Evolutionary conservation across 352 stramenopile species (phyloP), one percentile per base, ranked within the genome.

Genomic region (Phytopythium cucurbitacearum): DNA sequence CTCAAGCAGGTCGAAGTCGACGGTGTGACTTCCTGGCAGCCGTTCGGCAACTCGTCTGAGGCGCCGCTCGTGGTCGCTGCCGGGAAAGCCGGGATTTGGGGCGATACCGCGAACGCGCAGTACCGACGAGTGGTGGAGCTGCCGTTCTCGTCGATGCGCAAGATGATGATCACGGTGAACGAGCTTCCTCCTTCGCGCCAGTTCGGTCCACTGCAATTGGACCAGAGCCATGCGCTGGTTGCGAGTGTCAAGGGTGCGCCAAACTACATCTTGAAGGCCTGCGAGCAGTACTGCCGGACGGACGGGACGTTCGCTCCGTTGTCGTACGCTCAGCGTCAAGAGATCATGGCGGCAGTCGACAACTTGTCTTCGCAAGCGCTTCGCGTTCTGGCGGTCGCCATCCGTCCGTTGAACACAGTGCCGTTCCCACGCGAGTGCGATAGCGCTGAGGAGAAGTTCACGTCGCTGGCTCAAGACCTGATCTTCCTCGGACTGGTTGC

Each of bases 121-220:
- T 79, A 62, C 75, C 76, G 73, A 34, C 73, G 91, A 38, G 62
- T 85, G 0, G 70, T 76, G 15, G 88, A 97, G 62, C 75, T 96
- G 33, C 83, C 90, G 0, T 98, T 98, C 70, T 91, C 67, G n/a
- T 97, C 86, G n/a, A 80, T 93, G 13, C 70, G 81, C 39, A 98
- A 98, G 62, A 76, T 85, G 58, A 98, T 98, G 93, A 57, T 90
- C 40, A 90, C 80, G 3, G 71, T 90, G n/a, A 82, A 88, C 45
- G 57, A 63, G 0, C 40, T 90, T 4, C 73, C 76, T 7, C 34
- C 55, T 52, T 81, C 16, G 79, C 68, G 2, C 91, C 63, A 50
- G 43, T 64, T 76, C 34, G 67, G 53, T 32, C 34, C 36, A 1
- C 32, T 80, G 8, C n/a, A 32, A 4, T 55, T 63, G 5, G 61